phyloP scores from a whole-genome alignment of 2,329 filamentous ascomycete genomes.

The Aspergillus sp. region DNA sequence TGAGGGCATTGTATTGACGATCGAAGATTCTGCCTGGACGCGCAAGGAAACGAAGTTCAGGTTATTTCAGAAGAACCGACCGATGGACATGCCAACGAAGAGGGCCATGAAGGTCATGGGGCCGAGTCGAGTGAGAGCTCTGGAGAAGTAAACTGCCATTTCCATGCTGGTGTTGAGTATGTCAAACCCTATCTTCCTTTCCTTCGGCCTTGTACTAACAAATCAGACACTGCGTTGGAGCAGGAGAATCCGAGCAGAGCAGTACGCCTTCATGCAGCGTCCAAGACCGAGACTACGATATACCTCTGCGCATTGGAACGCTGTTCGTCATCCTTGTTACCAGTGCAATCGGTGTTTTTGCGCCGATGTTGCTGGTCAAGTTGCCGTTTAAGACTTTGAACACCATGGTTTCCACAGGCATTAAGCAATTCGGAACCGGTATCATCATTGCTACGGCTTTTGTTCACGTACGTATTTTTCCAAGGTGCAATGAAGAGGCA shows the following conservation, averaged over 20 bases:
- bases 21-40: constrained; percentile 55
- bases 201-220: constrained; percentile 1
- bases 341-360: constrained; percentile 62
- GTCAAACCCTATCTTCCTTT: constrained; percentile 19
- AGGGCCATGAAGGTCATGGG: background rate
- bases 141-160: constrained; percentile 55
- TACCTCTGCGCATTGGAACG: constrained; percentile 61
- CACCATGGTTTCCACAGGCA: constrained; percentile 50
- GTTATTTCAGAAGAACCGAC: constrained; percentile 36
- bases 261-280: constrained; percentile 40
- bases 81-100: constrained; percentile 6
- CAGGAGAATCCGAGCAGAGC: constrained; percentile 37
- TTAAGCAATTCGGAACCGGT: constrained; percentile 54
- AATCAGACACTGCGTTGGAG: constrained; percentile 49
- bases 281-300: constrained; percentile 55
- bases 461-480: constrained; percentile 26
- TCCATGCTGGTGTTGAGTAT: constrained; percentile 68
- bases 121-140: constrained; percentile 6
- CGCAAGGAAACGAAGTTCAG: constrained; percentile 55
- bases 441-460: constrained; percentile 36
- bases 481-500: background rate
- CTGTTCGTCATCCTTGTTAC: constrained; percentile 66
- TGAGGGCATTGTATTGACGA: constrained; percentile 1
- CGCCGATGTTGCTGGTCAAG: constrained; percentile 57
- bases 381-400: constrained; percentile 48